These are phyloP conservation scores for Puccinia coronata DNA, from an alignment of 1,284 basidiomycete genomes.

Conservation along the genomic window DNA sequence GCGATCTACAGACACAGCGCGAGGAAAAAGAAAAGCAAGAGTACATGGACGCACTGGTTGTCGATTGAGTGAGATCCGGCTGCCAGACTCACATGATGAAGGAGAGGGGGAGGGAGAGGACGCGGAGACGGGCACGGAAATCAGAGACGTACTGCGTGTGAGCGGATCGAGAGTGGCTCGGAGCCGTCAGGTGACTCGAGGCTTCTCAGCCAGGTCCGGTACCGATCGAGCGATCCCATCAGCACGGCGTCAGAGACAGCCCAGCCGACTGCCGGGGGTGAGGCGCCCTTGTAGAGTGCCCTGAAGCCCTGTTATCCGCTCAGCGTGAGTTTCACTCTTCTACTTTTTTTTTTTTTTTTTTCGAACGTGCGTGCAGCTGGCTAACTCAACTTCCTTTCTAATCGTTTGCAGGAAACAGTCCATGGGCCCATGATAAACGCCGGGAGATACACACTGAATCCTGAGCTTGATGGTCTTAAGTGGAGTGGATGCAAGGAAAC, in stretches of 20 bases:
- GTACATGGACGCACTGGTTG: constrained; percentile 52
- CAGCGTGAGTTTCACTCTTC: constrained; percentile 50
- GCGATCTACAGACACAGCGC: constrained; percentile 60
- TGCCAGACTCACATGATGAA: neutral
- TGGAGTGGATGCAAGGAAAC: no score
- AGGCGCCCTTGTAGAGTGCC: constrained; percentile 62
- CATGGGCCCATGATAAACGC: constrained; percentile 68
- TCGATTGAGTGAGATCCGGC: neutral
- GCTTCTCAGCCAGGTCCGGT: constrained; percentile 49
- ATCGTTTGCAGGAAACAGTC: constrained; percentile 69
- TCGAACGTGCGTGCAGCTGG: no score
- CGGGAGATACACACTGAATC: constrained; percentile 72
- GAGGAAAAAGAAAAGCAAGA: constrained; percentile 50
- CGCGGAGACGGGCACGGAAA: no score
- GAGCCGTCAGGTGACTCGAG: constrained; percentile 8
- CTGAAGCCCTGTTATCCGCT: neutral
- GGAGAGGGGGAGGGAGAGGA: no score
- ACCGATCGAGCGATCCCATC: constrained; percentile 67
- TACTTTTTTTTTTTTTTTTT: constrained; percentile 69
- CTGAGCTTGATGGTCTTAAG: constrained; percentile 71
- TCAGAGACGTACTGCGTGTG: constrained; percentile 22
- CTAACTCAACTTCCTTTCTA: constrained; percentile 64
- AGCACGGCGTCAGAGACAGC: constrained; percentile 73
- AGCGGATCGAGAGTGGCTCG: constrained; percentile 11
- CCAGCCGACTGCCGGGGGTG: constrained; percentile 75